Evolutionary conservation across 148 eudicot genomes (phyloP).

Genomic region (Pharnaceum exiguum): DNA sequence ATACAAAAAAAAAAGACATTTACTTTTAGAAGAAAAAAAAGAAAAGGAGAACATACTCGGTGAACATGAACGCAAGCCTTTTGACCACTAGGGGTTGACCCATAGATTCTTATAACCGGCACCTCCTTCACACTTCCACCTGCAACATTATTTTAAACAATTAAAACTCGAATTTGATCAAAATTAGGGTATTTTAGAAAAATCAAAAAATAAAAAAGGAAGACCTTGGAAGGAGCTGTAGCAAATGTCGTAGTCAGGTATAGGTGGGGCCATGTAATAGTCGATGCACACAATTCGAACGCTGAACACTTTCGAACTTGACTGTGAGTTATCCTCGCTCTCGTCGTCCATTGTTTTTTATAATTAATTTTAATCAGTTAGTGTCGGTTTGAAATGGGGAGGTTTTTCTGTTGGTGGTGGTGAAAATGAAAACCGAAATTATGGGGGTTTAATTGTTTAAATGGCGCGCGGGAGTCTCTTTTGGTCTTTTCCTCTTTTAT

Average conservation of each 20-base stretch:
- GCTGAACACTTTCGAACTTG: conserved; percentile 47
- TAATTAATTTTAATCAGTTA: too few species aligned
- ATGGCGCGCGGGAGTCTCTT: conserved; percentile 14
- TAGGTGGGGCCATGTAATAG: conserved; percentile 75
- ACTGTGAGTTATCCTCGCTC: conserved; percentile 38
- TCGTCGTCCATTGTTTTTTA: too few species aligned
- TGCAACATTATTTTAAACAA: too few species aligned
- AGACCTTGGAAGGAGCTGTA: conserved; percentile 79
- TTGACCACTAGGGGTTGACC: conserved; percentile 90
- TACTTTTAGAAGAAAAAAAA: background rate
- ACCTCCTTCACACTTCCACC: conserved; percentile 89
- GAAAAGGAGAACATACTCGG: conserved; percentile 37
- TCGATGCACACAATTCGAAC: conserved; percentile 83
- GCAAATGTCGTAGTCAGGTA: conserved; percentile 54
- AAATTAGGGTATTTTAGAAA: conserved; percentile 6
- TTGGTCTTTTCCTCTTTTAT: background rate
- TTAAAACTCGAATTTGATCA: background rate
- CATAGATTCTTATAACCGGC: conserved; percentile 84
- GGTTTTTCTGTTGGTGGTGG: too few species aligned
- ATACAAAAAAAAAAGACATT: background rate
- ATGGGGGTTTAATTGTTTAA: background rate
- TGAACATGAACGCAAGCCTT: conserved; percentile 87
- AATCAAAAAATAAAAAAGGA: background rate
- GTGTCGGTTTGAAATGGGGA: too few species aligned
- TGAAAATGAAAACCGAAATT: background rate